phyloP scores from a whole-genome alignment of 164 flowering plant species.

The grape (Vitis vinifera) region ASM3070453v1 NC_081818.1:25277501-25278000 shows the following conservation, averaged over 20 bases:
- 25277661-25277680: constrained; percentile 61
- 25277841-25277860: constrained; percentile 82
- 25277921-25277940: too few relatives aligned
- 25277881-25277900: constrained; percentile 52
- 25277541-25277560: not conserved
- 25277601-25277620: constrained; percentile 50
- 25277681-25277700: not conserved
- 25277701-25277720: not conserved
- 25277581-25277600: not conserved
- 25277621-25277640: constrained; percentile 43
- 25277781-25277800: constrained; percentile 91
- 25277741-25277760: not conserved
- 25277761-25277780: constrained; percentile 93
- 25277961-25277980: too few relatives aligned
- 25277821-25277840: constrained; percentile 79
- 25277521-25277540: too few relatives aligned
- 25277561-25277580: not conserved
- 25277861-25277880: constrained; percentile 82
- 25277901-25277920: too few relatives aligned
- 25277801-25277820: constrained; percentile 72
- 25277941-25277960: too few relatives aligned
- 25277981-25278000: not conserved
- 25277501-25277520: too few relatives aligned
- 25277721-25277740: not conserved
- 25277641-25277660: constrained; percentile 56